Conservation (phyloP, 768 basidiomycete genomes). For the Tylopilus balloui region DNA sequence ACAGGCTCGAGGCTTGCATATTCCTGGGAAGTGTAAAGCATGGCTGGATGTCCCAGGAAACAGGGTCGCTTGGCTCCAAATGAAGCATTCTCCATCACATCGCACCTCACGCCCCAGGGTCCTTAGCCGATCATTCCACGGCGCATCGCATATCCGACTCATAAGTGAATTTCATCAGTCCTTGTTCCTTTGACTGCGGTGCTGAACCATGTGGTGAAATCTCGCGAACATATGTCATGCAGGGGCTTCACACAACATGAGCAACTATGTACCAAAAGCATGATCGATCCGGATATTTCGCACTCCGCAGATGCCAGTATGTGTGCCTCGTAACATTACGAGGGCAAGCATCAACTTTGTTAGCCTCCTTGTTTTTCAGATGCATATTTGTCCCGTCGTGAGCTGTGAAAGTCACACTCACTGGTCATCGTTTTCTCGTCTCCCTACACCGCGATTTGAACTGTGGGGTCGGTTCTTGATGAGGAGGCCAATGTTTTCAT, state of each 20-base stretch:
- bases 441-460: not conserved
- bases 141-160: not conserved
- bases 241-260: not conserved
- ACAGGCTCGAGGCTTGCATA: not conserved
- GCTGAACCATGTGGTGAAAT: not conserved
- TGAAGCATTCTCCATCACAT: not conserved
- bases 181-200: not conserved
- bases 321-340: not conserved
- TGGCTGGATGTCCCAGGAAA: not conserved
- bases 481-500: not conserved
- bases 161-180: not conserved
- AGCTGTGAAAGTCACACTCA: not conserved
- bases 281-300: not conserved
- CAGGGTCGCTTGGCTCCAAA: not conserved
- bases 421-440: not conserved
- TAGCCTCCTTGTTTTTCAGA: conserved; percentile 2
- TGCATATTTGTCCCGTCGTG: not conserved
- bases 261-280: not conserved
- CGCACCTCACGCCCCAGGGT: not conserved
- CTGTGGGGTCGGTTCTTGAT: not conserved
- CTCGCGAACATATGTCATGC: not conserved
- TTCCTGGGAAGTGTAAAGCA: not conserved
- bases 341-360: not conserved
- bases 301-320: not conserved
- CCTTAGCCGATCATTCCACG: not conserved